Conservation (phyloP, 1,139 yeast species). For the Kodamaea sp. region DNA sequence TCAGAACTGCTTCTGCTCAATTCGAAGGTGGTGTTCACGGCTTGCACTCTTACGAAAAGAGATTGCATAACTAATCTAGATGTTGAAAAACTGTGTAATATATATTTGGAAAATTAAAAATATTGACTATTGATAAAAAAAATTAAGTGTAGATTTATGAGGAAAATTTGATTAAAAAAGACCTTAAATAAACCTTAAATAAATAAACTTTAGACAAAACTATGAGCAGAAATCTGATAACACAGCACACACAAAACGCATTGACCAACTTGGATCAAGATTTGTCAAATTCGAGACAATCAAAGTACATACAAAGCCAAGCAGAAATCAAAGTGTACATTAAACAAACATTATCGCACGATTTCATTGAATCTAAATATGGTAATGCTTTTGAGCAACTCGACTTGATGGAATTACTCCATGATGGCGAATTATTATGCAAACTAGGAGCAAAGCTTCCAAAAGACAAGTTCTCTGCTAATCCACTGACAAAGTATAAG, state of each 20-base stretch:
- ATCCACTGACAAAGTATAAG: constrained; percentile 45
- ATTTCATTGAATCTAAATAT: constrained; percentile 9
- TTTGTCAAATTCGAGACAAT: constrained; percentile 40
- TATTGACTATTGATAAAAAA: not conserved
- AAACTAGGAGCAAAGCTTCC: constrained; percentile 36
- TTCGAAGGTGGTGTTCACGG: constrained; percentile 98
- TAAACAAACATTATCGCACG: constrained; percentile 15
- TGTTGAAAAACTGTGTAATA: not conserved
- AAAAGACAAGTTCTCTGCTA: constrained; percentile 28
- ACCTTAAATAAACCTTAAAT: not conserved
- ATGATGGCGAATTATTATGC: constrained; percentile 67
- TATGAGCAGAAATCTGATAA: constrained; percentile 9
- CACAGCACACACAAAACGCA: constrained; percentile 24
- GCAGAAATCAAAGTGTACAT: constrained; percentile 46
- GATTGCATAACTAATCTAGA: constrained; percentile 69
- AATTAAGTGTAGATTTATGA: not conserved
- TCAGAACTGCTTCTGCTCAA: constrained; percentile 98
- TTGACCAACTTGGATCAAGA: constrained; percentile 58
- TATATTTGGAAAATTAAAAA: not conserved
- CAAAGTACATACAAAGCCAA: constrained; percentile 47
- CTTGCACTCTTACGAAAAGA: constrained; percentile 94
- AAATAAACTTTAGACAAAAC: constrained; percentile 1
- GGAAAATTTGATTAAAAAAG: not conserved
- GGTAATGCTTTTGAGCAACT: constrained; percentile 17
- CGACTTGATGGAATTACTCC: constrained; percentile 48